A percentile compares a stretch with the other conserved stretches of the same genome.
phyloP scores from a whole-genome alignment of 805 yeast genomes.

The Zygoascus biomembranicola region DNA sequence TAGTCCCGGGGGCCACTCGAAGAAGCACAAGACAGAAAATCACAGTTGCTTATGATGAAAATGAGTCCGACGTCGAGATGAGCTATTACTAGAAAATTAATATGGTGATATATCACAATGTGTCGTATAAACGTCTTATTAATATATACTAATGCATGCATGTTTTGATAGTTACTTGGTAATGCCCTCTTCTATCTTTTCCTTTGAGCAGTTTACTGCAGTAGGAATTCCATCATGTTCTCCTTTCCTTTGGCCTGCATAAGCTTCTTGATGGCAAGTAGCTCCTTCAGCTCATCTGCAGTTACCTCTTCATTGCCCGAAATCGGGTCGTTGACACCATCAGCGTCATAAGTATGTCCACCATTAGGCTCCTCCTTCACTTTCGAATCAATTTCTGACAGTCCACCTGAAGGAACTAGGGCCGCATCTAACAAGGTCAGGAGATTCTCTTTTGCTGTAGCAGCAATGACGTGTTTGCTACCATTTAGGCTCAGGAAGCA shows the following conservation, averaged over 20 bases:
- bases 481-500: slow-evolving; percentile 29
- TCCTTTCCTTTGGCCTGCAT: slow-evolving; percentile 65
- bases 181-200: not conserved
- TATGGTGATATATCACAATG: too few species aligned
- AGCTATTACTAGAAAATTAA: too few species aligned
- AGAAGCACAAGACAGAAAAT: not conserved
- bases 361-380: not conserved
- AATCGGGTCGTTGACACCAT: slow-evolving; percentile 9
- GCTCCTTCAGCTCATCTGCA: slow-evolving; percentile 26
- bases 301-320: slow-evolving; percentile 1
- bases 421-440: slow-evolving; percentile 26
- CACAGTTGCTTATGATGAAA: not conserved
- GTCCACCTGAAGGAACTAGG: slow-evolving; percentile 21
- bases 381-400: not conserved
- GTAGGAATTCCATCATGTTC: slow-evolving; percentile 50
- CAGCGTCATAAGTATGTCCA: slow-evolving; percentile 30
- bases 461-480: slow-evolving; percentile 28
- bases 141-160: not conserved
- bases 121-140: not conserved
- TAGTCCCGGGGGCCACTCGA: not conserved
- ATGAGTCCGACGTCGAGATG: not conserved
- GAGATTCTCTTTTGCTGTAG: slow-evolving; percentile 21
- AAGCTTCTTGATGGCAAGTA: slow-evolving; percentile 49
- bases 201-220: not conserved
- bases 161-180: not conserved